Percentiles rank a stretch among this genome's conserved stretches.
These are phyloP conservation scores for Talaromyces sp. DNA, from an alignment of 2,329 filamentous ascomycete genomes.

Conservation along the genomic window DNA sequence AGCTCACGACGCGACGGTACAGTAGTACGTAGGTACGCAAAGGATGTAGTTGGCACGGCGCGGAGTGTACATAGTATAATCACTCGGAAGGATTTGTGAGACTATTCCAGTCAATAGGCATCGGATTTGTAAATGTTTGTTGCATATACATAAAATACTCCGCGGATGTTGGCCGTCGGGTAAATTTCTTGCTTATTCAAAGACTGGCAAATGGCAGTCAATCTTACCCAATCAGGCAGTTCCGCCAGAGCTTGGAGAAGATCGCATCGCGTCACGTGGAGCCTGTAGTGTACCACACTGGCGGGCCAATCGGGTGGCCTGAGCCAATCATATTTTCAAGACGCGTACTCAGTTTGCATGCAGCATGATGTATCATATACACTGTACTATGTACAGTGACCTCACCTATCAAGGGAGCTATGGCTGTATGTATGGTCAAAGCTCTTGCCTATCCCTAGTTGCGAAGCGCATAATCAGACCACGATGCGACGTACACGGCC, in stretches of 20 bases:
- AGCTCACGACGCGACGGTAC: not conserved
- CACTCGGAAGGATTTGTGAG: not conserved
- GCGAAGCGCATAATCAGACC: not conserved
- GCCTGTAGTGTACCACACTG: conserved; percentile 5
- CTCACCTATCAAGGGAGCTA: not conserved
- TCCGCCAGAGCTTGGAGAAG: not conserved
- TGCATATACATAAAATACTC: not conserved
- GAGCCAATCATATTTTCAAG: not conserved
- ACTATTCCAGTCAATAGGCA: too few species aligned
- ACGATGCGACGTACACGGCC: too few species aligned
- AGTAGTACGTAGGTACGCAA: not conserved
- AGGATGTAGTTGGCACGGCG: not conserved
- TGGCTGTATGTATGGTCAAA: not conserved
- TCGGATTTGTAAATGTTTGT: too few species aligned
- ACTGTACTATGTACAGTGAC: not conserved
- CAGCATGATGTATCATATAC: not conserved
- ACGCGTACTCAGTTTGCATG: not conserved
- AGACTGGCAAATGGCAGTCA: not conserved
- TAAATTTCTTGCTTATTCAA: not conserved
- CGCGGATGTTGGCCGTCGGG: not conserved
- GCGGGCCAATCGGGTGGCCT: not conserved
- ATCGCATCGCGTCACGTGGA: conserved; percentile 5
- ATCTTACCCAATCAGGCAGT: conserved; percentile 10
- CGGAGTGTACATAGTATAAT: not conserved
- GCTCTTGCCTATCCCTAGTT: not conserved